phyloP scores from a whole-genome alignment of 208 protist species.

The Leishmania amazonensis region DNA sequence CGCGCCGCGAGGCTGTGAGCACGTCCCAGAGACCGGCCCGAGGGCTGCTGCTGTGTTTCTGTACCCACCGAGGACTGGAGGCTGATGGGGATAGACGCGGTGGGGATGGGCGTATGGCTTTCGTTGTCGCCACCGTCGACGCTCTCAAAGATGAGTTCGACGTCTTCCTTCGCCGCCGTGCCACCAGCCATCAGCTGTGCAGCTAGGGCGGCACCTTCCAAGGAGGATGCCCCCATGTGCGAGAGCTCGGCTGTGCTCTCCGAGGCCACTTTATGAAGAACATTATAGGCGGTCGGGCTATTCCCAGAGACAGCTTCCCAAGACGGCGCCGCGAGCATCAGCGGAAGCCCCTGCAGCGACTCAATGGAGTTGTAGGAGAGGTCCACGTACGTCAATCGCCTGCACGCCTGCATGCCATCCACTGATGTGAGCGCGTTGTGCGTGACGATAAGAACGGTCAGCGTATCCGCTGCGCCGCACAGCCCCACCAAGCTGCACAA shows the following conservation, averaged over 20 bases:
- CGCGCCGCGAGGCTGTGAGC: not conserved
- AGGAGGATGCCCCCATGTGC: not conserved
- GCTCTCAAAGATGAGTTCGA: too few relatives aligned
- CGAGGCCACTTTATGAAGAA: not conserved
- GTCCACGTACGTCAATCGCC: slow-evolving; percentile 33
- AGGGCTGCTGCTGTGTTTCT: not conserved
- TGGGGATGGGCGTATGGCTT: not conserved
- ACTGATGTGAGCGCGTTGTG: slow-evolving; percentile 36
- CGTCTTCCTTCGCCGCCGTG: not conserved
- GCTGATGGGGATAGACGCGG: slow-evolving; percentile 6
- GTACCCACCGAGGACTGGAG: not conserved
- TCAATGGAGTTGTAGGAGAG: slow-evolving; percentile 36
- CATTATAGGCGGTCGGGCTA: not conserved
- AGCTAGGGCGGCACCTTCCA: not conserved
- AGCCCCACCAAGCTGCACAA: slow-evolving; percentile 29
- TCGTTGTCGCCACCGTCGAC: not conserved
- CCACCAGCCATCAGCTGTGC: not conserved
- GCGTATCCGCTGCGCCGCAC: slow-evolving; percentile 21
- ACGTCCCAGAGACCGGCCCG: too few relatives aligned
- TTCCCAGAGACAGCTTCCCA: not conserved
- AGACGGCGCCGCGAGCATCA: not conserved
- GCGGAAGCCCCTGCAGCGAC: slow-evolving; percentile 31
- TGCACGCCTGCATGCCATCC: slow-evolving; percentile 33
- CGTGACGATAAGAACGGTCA: slow-evolving; percentile 37
- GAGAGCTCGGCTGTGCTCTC: not conserved